These are phyloP conservation scores for Hawksworthiomyces lignivorus DNA, from an alignment of 2,329 filamentous ascomycete genomes.

Conservation along the genomic window DNA sequence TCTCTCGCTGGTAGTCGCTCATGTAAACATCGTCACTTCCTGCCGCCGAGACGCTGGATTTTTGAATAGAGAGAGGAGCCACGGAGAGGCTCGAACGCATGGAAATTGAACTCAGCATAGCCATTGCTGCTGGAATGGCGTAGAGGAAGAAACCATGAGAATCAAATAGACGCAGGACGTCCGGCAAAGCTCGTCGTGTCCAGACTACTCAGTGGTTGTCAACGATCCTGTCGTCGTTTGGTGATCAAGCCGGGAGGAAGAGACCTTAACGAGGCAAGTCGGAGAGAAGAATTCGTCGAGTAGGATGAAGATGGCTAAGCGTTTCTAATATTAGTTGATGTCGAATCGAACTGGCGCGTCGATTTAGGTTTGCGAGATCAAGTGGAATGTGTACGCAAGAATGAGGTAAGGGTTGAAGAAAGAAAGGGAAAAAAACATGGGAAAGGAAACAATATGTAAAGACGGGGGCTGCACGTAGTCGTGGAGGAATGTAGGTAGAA, in stretches of 20 bases:
- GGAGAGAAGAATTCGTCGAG: too few species aligned
- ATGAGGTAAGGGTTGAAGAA: background rate
- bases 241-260: too few species aligned
- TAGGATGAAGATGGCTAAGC: too few species aligned
- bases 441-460: background rate
- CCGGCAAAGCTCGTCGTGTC: background rate
- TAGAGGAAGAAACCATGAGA: conserved; percentile 13
- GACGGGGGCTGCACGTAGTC: background rate
- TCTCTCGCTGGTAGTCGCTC: conserved; percentile 41
- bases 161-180: background rate
- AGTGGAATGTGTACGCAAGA: conserved; percentile 8
- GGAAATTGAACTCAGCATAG: conserved; percentile 39
- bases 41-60: conserved; percentile 25
- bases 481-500: conserved; percentile 3
- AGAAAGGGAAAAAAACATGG: background rate
- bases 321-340: background rate
- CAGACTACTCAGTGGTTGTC: too few species aligned
- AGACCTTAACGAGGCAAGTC: too few species aligned
- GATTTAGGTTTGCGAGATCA: background rate
- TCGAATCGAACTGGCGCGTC: conserved; percentile 3
- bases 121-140: conserved; percentile 29
- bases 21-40: conserved; percentile 23
- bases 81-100: conserved; percentile 53
- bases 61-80: conserved; percentile 50
- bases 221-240: too few species aligned